These are phyloP conservation scores for Sugiyamaella grinbergsii DNA, from an alignment of 1,139 yeast genomes.

Conservation along the genomic window DNA sequence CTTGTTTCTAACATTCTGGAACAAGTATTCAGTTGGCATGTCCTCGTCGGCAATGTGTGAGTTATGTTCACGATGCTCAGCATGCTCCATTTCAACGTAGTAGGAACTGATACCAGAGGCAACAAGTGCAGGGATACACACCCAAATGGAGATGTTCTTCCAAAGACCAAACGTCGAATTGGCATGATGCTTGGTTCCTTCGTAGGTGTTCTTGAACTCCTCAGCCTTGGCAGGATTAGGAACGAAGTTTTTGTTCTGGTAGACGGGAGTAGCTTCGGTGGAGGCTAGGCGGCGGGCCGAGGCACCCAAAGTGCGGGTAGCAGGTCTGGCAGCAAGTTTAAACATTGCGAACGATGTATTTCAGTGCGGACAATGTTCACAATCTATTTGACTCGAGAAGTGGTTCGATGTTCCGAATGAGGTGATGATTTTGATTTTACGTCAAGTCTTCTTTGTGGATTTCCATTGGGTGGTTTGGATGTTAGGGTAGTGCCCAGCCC, in stretches of 20 bases:
- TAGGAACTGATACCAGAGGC: slow-evolving; percentile 78
- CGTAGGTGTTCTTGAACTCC: slow-evolving; percentile 51
- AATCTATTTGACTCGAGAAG: too few species aligned
- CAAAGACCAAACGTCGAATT: slow-evolving; percentile 72
- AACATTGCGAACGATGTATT: slow-evolving; percentile 11
- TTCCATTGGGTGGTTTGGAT: slow-evolving; percentile 12
- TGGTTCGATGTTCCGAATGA: slow-evolving; percentile 6
- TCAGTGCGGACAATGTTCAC: too few species aligned
- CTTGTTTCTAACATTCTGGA: slow-evolving; percentile 83
- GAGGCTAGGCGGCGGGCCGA: slow-evolving; percentile 26
- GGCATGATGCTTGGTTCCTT: slow-evolving; percentile 79
- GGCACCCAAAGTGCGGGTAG: slow-evolving; percentile 9
- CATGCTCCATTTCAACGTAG: slow-evolving; percentile 81
- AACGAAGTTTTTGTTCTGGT: slow-evolving; percentile 29
- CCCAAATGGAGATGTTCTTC: slow-evolving; percentile 78
- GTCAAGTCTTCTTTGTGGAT: neutral
- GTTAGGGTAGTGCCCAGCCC: slow-evolving; percentile 4
- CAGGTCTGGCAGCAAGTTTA: slow-evolving; percentile 21
- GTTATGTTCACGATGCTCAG: slow-evolving; percentile 83
- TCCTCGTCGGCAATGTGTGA: slow-evolving; percentile 75
- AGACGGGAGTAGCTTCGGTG: slow-evolving; percentile 24
- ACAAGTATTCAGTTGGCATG: slow-evolving; percentile 89
- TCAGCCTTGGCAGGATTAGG: slow-evolving; percentile 57
- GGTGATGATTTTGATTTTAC: slow-evolving; percentile 14
- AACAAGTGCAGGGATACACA: slow-evolving; percentile 80